A percentile compares a stretch with the other conserved stretches of the same genome.
phyloP scores from a whole-genome alignment of 2,329 filamentous ascomycete genomes.

The Onygenales sp. region DNA sequence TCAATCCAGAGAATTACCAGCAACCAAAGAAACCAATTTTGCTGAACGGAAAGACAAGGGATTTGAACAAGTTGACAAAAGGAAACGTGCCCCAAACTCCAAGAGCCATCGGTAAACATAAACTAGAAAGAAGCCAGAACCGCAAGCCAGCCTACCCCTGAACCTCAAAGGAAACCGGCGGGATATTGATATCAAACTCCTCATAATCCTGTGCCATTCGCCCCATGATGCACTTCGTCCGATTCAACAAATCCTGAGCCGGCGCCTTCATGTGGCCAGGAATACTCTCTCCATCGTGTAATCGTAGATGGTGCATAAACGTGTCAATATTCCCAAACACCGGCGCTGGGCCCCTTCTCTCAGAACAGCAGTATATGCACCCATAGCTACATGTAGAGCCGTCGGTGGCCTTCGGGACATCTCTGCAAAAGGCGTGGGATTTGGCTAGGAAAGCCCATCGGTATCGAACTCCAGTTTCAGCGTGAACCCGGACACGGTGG shows the following conservation, averaged over 20 bases:
- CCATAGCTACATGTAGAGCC: constrained; percentile 21
- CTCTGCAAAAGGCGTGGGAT: constrained; percentile 31
- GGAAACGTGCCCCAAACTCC: no score
- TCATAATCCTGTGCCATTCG: constrained; percentile 29
- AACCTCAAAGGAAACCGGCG: constrained; percentile 16
- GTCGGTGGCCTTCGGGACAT: constrained; percentile 14
- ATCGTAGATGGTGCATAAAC: constrained; percentile 37
- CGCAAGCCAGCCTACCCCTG: background rate
- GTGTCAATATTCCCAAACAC: constrained; percentile 31
- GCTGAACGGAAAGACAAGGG: no score
- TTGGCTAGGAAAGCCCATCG: constrained; percentile 41
- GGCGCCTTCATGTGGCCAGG: constrained; percentile 22
- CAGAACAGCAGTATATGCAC: constrained; percentile 39
- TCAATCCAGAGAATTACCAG: no score
- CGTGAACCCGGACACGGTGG: constrained; percentile 17
- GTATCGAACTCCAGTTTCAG: constrained; percentile 29
- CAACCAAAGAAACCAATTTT: no score
- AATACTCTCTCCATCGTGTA: constrained; percentile 15
- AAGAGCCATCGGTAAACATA: no score
- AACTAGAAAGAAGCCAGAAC: background rate
- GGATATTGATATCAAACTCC: constrained; percentile 41
- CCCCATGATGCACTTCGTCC: constrained; percentile 36
- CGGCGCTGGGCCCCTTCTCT: constrained; percentile 22
- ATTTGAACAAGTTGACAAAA: no score
- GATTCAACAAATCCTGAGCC: constrained; percentile 28